These are phyloP conservation scores for Ascochyta pisi DNA, from an alignment of 2,329 filamentous ascomycete genomes.

Conservation along the genomic window DNA sequence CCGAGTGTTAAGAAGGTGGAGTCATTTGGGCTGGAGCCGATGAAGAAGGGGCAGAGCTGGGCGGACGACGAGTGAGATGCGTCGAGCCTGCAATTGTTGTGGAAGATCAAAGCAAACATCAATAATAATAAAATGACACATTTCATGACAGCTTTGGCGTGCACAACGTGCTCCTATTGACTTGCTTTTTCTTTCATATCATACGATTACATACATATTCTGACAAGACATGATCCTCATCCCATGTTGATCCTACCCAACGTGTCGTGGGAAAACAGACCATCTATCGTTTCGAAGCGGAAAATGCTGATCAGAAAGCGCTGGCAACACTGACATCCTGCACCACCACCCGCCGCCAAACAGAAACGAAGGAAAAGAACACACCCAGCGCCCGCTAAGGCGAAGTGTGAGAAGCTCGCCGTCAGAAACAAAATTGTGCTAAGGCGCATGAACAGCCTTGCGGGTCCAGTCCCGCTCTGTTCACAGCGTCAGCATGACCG, in stretches of 20 bases:
- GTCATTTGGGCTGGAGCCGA: constrained; percentile 41
- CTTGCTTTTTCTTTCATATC: constrained; percentile 10
- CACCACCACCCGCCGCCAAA: background rate
- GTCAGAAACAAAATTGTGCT: constrained; percentile 22
- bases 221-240: constrained; percentile 20
- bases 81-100: background rate
- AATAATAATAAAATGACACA: too few species aligned
- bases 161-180: too few species aligned
- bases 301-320: constrained; percentile 11
- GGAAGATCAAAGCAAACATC: too few species aligned
- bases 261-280: background rate
- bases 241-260: constrained; percentile 12
- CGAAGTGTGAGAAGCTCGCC: constrained; percentile 26
- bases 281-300: constrained; percentile 14
- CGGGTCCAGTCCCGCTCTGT: constrained; percentile 14
- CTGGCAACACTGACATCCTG: constrained; percentile 9
- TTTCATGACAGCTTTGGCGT: too few species aligned
- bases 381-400: constrained; percentile 42
- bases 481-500: constrained; percentile 28
- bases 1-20: constrained; percentile 41
- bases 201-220: constrained; percentile 27
- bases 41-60: constrained; percentile 49
- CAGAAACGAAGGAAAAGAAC: constrained; percentile 26
- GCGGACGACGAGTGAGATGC: constrained; percentile 48
- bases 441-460: constrained; percentile 1